These are phyloP conservation scores for Pyrenula massariospora DNA, from an alignment of 495 filamentous ascomycete species.

Conservation along the genomic window DNA sequence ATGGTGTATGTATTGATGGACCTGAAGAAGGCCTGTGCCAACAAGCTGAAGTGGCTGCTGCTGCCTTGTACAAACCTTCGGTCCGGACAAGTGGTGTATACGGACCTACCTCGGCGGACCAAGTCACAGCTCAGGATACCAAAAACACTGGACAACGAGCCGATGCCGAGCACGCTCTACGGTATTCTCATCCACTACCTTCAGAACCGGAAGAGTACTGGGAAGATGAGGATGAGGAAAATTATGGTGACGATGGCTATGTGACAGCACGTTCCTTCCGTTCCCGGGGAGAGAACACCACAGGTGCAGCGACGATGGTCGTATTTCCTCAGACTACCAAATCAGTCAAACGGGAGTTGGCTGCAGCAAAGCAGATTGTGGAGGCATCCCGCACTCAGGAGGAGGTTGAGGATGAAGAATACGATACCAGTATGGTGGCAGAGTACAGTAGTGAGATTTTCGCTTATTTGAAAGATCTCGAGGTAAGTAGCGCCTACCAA, in stretches of 20 bases:
- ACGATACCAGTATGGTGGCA: conserved; percentile 96
- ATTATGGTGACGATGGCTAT: conserved; percentile 74
- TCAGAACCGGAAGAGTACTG: conserved; percentile 62
- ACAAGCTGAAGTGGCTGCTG: not conserved
- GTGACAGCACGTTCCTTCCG: conserved; percentile 62
- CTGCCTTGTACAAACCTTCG: not conserved
- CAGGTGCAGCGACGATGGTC: conserved; percentile 55
- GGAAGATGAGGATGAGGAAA: conserved; percentile 67
- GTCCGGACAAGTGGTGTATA: not conserved
- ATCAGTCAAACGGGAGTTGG: conserved; percentile 53
- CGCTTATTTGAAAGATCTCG: conserved; percentile 72
- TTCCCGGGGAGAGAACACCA: conserved; percentile 72
- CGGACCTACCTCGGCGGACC: not conserved
- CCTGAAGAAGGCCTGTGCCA: not conserved
- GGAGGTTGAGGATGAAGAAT: conserved; percentile 75
- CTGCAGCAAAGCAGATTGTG: conserved; percentile 55
- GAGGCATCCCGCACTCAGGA: conserved; percentile 43
- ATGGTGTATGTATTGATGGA: conserved; percentile 13
- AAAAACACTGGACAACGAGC: not conserved
- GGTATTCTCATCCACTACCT: conserved; percentile 3
- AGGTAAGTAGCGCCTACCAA: conserved; percentile 57
- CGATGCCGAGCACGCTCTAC: not conserved
- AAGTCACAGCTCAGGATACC: not conserved
- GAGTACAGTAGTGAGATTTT: conserved; percentile 97
- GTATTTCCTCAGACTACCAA: conserved; percentile 60